Evolutionary conservation across 176 grass and related monocot species (phyloP).

Genomic region (Eleusine coracana): DNA sequence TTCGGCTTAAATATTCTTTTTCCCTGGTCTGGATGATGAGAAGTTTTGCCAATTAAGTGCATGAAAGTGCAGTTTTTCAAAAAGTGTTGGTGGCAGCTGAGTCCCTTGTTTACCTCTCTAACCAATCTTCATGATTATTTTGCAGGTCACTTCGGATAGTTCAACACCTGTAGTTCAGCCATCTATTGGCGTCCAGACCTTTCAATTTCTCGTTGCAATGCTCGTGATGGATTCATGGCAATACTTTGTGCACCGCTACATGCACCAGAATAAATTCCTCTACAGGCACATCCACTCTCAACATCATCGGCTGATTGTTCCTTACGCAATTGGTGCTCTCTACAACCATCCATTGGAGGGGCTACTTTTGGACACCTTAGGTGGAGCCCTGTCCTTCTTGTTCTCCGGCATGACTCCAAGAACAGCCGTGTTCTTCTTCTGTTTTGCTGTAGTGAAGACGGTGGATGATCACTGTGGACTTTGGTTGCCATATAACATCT

Average conservation of each 20-base stretch:
- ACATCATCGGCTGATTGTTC: conserved; percentile 78
- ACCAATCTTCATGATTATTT: conserved; percentile 31
- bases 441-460: conserved; percentile 72
- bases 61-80: not conserved
- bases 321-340: conserved; percentile 85
- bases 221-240: conserved; percentile 90
- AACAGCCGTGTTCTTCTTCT: conserved; percentile 80
- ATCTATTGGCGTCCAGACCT: conserved; percentile 56
- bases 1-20: not conserved
- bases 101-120: not conserved
- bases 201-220: conserved; percentile 84
- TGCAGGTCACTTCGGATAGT: conserved; percentile 72
- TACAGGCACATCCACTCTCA: conserved; percentile 82
- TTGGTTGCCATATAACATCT: conserved; percentile 76
- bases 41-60: conserved; percentile 5
- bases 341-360: conserved; percentile 96
- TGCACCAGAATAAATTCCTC: conserved; percentile 95
- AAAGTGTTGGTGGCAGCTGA: not conserved
- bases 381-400: conserved; percentile 84
- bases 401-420: conserved; percentile 79
- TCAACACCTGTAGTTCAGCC: conserved; percentile 61
- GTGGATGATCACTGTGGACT: conserved; percentile 84
- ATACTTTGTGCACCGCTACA: conserved; percentile 89
- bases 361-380: conserved; percentile 82
- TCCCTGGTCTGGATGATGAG: not conserved